Evolutionary conservation across 23 red algal species (phyloP), one percentile per base, ranked within the genome.

Genomic region (Gracilaria vermiculophylla): DNA sequence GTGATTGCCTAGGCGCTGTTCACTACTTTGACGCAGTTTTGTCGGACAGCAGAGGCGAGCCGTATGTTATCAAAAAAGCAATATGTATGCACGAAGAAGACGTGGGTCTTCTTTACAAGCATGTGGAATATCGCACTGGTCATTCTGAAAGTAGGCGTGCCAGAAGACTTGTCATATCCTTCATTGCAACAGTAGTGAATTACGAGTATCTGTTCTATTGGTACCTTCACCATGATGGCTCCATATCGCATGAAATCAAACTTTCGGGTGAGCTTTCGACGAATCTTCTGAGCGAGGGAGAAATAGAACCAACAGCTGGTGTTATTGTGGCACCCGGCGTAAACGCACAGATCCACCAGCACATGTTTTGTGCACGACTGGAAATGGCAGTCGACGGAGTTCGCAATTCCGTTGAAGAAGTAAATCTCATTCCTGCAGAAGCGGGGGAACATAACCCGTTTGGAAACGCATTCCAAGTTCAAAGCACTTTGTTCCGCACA

Each of bases 121-220:
- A 96, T 31, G 76, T 83, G 19, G 94, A 96, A 62, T 89, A 79
- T 49, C 86, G 94, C 53, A 82, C 87, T 47, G 94, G 85, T 62
- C 58, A 75, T 62, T 78, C 67, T 31, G 87, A 92, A 66, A 88
- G 74, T 25, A 72, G 94, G 36, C 86, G 94, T 41, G 80, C 87
- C 25, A 32, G 94, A 23, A 47, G 81, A 27, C 50, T 96, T 20
- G 88, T 96, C 23, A 56, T 96, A 20, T 92, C 87, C 4, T 92
- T 79, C 44, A 70, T 92, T 17, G 90, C 88, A 57, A 96, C 94
- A 54, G 88, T 96, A 8, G 83, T 88, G 56, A 96, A 96, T 34
- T 96, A 96, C 62, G 94, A 96, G 43, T 96, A 96, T 75, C 57
- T 84, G 56, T 82, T 88, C 14, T 92, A 92, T 78, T 96, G 94